Conservation (phyloP, 495 filamentous ascomycete genomes). For the Halenospora varia region DNA sequence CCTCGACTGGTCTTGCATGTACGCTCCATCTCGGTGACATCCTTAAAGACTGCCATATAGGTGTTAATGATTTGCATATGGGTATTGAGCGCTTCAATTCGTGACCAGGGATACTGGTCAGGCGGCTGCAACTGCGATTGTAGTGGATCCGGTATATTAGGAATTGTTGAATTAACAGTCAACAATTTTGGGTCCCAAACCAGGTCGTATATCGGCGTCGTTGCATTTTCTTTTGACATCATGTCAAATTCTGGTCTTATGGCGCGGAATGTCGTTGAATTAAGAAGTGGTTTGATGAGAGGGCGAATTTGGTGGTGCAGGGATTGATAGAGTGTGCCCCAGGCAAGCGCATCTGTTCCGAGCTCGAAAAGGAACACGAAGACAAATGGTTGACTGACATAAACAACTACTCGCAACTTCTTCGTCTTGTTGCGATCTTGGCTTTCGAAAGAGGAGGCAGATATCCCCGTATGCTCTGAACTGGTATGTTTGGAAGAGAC, state of each 20-base stretch:
- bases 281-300: conserved; percentile 65
- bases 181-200: conserved; percentile 77
- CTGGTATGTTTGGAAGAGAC: conserved; percentile 14
- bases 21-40: conserved; percentile 66
- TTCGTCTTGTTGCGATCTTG: conserved; percentile 48
- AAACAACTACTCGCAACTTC: conserved; percentile 68
- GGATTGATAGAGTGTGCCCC: conserved; percentile 69
- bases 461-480: conserved; percentile 19
- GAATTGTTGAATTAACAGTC: conserved; percentile 79
- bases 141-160: conserved; percentile 75
- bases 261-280: conserved; percentile 56
- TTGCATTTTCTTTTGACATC: conserved; percentile 16
- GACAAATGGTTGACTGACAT: conserved; percentile 77
- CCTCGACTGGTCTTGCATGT: conserved; percentile 87
- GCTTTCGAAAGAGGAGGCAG: conserved; percentile 31
- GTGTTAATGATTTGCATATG: conserved; percentile 82
- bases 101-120: conserved; percentile 52
- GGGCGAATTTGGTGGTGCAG: conserved; percentile 80
- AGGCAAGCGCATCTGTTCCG: conserved; percentile 59
- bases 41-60: conserved; percentile 56
- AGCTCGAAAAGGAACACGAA: conserved; percentile 85
- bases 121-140: conserved; percentile 6
- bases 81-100: conserved; percentile 85
- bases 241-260: conserved; percentile 36
- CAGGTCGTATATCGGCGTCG: conserved; percentile 68